Conservation (phyloP, 805 yeast species). For the Ogataea pilisensis region DNA sequence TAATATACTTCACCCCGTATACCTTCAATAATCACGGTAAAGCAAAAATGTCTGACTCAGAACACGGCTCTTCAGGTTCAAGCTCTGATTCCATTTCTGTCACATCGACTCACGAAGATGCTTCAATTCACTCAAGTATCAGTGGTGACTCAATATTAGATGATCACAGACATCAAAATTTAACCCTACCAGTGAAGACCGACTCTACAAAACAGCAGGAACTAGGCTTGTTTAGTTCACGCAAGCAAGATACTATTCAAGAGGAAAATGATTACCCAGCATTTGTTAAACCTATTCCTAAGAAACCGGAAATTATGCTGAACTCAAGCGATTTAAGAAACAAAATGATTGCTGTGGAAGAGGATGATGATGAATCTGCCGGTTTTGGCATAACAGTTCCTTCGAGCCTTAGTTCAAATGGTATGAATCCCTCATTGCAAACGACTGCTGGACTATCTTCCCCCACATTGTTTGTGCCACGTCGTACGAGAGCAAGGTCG, state of each 20-base stretch:
- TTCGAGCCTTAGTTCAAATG: constrained; percentile 11
- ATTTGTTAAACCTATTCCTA: constrained; percentile 6
- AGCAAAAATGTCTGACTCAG: constrained; percentile 22
- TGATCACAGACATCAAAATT: constrained; percentile 33
- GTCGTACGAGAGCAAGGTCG: constrained; percentile 28
- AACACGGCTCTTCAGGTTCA: constrained; percentile 18
- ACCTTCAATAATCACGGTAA: not conserved
- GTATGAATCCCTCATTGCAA: not conserved
- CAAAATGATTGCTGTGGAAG: constrained; percentile 27
- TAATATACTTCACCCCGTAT: not conserved
- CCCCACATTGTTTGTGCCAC: constrained; percentile 1
- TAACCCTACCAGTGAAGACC: constrained; percentile 31
- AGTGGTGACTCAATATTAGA: constrained; percentile 33
- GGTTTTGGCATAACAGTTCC: constrained; percentile 24
- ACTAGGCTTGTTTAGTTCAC: not conserved
- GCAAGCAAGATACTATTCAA: constrained; percentile 3
- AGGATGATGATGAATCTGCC: constrained; percentile 26
- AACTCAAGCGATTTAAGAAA: constrained; percentile 29
- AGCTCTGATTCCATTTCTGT: constrained; percentile 26
- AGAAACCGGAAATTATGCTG: constrained; percentile 18
- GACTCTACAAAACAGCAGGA: constrained; percentile 19
- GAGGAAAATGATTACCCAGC: constrained; percentile 8
- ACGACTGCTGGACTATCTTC: not conserved
- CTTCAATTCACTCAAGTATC: constrained; percentile 31
- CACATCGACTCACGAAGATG: constrained; percentile 29